phyloP scores from a whole-genome alignment of 2,329 filamentous ascomycete genomes.

The Escovopsis sp. region DNA sequence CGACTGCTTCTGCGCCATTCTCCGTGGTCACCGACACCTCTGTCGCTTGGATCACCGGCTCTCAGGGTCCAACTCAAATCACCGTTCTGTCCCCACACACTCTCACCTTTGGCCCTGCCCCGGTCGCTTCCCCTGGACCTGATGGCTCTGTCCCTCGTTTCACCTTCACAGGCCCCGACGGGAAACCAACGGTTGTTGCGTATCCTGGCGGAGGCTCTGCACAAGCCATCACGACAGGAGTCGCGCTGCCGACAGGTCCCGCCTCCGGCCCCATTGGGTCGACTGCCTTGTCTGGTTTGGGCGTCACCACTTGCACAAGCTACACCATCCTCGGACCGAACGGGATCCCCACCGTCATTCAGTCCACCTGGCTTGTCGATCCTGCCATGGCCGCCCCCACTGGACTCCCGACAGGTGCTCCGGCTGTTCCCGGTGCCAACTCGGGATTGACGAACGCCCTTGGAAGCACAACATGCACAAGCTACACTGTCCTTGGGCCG shows the following conservation, averaged over 20 bases:
- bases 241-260: not conserved
- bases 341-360: slow-evolving; percentile 19
- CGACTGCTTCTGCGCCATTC: slow-evolving; percentile 4
- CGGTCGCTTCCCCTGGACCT: slow-evolving; percentile 1
- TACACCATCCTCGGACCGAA: slow-evolving; percentile 18
- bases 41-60: slow-evolving; percentile 9
- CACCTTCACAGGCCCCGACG: slow-evolving; percentile 11
- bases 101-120: slow-evolving; percentile 7
- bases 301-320: slow-evolving; percentile 7
- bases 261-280: not conserved
- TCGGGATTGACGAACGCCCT: slow-evolving; percentile 4
- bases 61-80: slow-evolving; percentile 8
- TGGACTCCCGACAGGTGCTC: slow-evolving; percentile 5
- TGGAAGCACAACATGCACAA: slow-evolving; percentile 6
- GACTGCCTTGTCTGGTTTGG: not conserved
- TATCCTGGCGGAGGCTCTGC: slow-evolving; percentile 1
- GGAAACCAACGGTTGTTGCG: slow-evolving; percentile 14
- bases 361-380: slow-evolving; percentile 19
- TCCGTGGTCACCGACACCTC: slow-evolving; percentile 13
- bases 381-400: not conserved
- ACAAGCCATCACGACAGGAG: slow-evolving; percentile 3
- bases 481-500: slow-evolving; percentile 15
- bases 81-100: slow-evolving; percentile 12
- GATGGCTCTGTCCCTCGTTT: slow-evolving; percentile 7
- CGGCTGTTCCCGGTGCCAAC: slow-evolving; percentile 1